Evolutionary conservation across 805 yeast species (phyloP), one percentile per base, ranked within the genome.

Genomic region (Kodamaea nitidulidarum): DNA sequence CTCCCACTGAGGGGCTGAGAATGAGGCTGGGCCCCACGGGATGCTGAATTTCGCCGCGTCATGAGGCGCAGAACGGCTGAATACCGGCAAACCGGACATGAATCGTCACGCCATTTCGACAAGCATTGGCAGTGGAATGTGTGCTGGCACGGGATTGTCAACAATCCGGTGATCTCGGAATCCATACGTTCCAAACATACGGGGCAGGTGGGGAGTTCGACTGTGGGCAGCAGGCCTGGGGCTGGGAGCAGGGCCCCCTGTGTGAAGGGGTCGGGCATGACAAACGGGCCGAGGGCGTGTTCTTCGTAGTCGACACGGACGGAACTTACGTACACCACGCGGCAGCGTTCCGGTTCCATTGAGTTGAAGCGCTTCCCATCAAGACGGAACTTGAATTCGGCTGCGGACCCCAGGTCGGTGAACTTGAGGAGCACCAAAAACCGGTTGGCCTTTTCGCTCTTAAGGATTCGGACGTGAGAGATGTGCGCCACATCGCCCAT

Each of bases 181-280:
- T 88, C 97, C 82, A 88, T 80, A 43, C 95, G 67, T 51, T 88
- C 97, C 12, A 88, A 65, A 54, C 97, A 88, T 0, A 88, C 96
- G 0, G 96, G 96, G 54, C 97, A 88, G 0, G 93, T 84, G 0
- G 97, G 96, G 21, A 88, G 67, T 56, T 88, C 96, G 6, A 72
- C 60, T 4, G 12, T 51, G 39, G 14, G 39, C 17, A 4, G 21
- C 32, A 3, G n/a, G n/a, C n/a, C n/a, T n/a, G n/a, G n/a, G n/a
- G n/a, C n/a, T n/a, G n/a, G n/a, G n/a, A n/a, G n/a, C n/a, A n/a
- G n/a, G n/a, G n/a, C n/a, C n/a, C n/a, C n/a, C n/a, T n/a, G n/a
- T 20, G 90, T 83, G 50, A 84, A 85, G 2, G 95, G 91, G 52
- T 85, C 95, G 28, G 73, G 76, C 41, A 84, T 57, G 21, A 84